Base-by-base conservation (phyloP, 805 yeast species). In the Ogataea corticis region DNA sequence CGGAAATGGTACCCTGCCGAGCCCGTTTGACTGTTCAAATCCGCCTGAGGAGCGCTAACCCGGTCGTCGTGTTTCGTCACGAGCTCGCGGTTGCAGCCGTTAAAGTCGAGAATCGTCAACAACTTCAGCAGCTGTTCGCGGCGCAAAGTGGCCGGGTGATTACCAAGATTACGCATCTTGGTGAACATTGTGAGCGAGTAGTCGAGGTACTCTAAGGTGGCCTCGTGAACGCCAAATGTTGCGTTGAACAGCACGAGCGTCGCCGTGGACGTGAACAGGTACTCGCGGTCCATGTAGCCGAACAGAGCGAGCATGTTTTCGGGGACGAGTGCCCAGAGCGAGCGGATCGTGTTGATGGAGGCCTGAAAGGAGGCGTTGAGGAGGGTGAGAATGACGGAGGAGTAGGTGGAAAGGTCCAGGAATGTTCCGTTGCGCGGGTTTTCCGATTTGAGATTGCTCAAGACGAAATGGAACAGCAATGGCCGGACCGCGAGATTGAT, bases 251-350 rank as follows among this genome's bases (percentile, higher is more conserved):
- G 68, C 13, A 85, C 79, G 38, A 85, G 66, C 0, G 94, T 85
- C 4, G 87, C 85, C 3, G 91, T 81, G 0, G 91, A 79, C 0
- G 90, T 85, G 62, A 85, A 86, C 18, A 86, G 67, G 58, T 86
- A 86, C 57, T 86, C 95, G 55, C 95, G 72, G 59, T 86, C 95
- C 92, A 86, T 85, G 71, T 87, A 86, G 2, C 95, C 94, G 66
- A 86, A 86, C 35, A 85, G 64, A 0, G 95, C 92, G n/a, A 86
- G 83, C 89, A 84, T 83, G 52, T 84, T 85, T 45, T 83, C 86
- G 0, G 86, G 87, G 59, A 83, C 70, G 38, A 86, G 67, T 0
- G 85, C 82, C 92, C 92, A 85, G 3, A 86, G 67, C 0, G 85
- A 79, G 51, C 87, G 71, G 32, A 86, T 79, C 0, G 90, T 82